Conservation (phyloP, 495 filamentous ascomycete species). For the Penicillium parvum region DNA sequence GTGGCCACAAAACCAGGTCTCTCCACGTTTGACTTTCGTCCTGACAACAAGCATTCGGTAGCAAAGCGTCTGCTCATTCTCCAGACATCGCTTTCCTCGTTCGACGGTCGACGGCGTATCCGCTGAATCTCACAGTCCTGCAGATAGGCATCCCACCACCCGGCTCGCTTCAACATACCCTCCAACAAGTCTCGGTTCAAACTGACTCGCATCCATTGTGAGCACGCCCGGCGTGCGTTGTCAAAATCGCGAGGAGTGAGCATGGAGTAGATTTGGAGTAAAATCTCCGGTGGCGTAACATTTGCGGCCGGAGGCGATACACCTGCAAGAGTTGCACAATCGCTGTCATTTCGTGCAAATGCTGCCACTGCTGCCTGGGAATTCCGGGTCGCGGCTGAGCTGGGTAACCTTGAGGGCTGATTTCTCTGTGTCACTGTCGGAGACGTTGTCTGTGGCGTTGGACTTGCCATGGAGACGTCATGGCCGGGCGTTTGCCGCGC, state of each 20-base stretch:
- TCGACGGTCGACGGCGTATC: constrained; percentile 8
- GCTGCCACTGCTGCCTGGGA: not conserved
- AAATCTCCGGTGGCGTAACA: constrained; percentile 55
- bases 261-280: constrained; percentile 54
- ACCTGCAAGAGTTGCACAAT: not conserved
- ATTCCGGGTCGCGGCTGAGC: not conserved
- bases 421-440: not conserved
- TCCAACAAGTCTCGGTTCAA: constrained; percentile 51
- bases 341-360: not conserved
- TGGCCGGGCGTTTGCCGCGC: not conserved
- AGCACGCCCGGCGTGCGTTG: constrained; percentile 60
- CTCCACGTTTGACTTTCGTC: constrained; percentile 45
- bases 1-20: constrained; percentile 41
- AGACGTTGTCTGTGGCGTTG: not conserved
- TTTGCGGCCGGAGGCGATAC: constrained; percentile 27
- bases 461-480: not conserved
- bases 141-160: constrained; percentile 52
- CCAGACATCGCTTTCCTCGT: constrained; percentile 44
- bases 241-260: constrained; percentile 61
- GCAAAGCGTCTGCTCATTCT: constrained; percentile 56
- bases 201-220: constrained; percentile 61
- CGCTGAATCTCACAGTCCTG: constrained; percentile 30
- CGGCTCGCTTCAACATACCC: constrained; percentile 52
- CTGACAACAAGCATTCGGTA: constrained; percentile 55
- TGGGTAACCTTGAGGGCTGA: not conserved